Base-by-base conservation (phyloP, 2,329 filamentous ascomycete genomes). In the Aspergillaceae sp. region DNA sequence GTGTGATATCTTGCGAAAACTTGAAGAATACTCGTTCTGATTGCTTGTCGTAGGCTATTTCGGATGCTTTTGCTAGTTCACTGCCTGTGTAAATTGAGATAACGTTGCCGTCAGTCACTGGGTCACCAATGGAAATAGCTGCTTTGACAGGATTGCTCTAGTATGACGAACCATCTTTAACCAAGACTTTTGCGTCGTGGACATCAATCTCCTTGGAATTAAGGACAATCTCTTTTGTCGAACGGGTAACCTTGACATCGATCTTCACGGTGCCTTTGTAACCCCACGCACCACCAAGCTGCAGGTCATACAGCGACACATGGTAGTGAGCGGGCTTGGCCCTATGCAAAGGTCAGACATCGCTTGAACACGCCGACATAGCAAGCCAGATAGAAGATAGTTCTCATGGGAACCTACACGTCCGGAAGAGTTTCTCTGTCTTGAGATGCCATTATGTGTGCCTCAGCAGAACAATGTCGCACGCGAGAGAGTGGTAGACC, bases 181-280 rank as follows among this genome's bases (percentile, higher is more conserved):
- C 49, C 27, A 62, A 46, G n/a, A 68, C 42, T 43, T 67, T 60
- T 10, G 78, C 83, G 50, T 73, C 75, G 53, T 82, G 75, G 35
- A 97, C 77, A 62, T 86, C 86, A 58, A 98, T 78, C 64, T 95
- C 83, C 60, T 92, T 80, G 38, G 86, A 76, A 69, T 98, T 98
- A 66, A 97, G 73, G 37, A 86, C 80, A 51, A 98, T 82, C 56
- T 88, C 79, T 59, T 79, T 86, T 54, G 84, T 85, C 32, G 82
- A 72, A 63, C 83, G 80, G 55, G 77, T 76, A 65, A 97, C 76
- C 48, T 84, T 80, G 48, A 84, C 76, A 55, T 85, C 78, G 65
- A 98, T 94, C 54, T 80, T 84, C 52, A 96, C 87, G 19, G 77
- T 82, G 54, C 92, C 92, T 71, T 91, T 81, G 73, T 91, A 98